Evolutionary conservation across 1,284 basidiomycete species (phyloP).

Genomic region (Papiliotrema terrestris): DNA sequence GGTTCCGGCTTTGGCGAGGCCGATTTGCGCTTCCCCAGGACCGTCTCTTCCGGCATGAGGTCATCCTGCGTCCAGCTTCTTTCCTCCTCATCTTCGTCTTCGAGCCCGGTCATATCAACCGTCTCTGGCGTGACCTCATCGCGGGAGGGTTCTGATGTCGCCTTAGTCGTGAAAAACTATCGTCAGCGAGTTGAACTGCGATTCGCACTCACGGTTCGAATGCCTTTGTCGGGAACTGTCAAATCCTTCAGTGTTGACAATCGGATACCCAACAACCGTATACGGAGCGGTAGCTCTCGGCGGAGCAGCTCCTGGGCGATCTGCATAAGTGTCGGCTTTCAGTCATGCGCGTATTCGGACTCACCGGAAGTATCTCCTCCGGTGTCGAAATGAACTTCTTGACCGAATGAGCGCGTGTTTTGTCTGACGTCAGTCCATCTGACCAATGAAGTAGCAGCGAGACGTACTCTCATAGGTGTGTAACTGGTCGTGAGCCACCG

Average conservation of each 20-base stretch:
- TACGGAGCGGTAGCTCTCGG: slow-evolving; percentile 68
- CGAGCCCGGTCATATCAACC: not conserved
- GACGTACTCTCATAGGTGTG: slow-evolving; percentile 44
- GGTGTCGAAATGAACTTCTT: slow-evolving; percentile 69
- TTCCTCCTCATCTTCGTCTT: slow-evolving; percentile 3
- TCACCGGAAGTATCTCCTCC: slow-evolving; percentile 70
- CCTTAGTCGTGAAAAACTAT: slow-evolving; percentile 31
- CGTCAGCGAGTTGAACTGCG: not conserved
- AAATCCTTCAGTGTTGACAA: slow-evolving; percentile 81
- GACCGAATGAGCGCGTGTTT: slow-evolving; percentile 75
- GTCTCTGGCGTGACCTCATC: not conserved
- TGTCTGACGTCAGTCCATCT: slow-evolving; percentile 54
- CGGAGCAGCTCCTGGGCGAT: slow-evolving; percentile 77
- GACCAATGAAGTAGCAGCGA: too few species aligned
- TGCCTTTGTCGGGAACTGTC: slow-evolving; percentile 35
- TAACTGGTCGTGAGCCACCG: slow-evolving; percentile 26
- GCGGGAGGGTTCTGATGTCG: slow-evolving; percentile 8
- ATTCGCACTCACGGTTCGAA: slow-evolving; percentile 29
- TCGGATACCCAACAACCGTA: slow-evolving; percentile 76
- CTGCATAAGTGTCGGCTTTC: slow-evolving; percentile 44
- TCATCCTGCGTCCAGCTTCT: slow-evolving; percentile 2
- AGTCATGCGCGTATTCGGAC: slow-evolving; percentile 23
- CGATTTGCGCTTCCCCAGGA: not conserved
- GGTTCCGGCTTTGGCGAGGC: not conserved
- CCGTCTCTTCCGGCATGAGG: slow-evolving; percentile 4